phyloP scores from a whole-genome alignment of 148 eudicot species.

The Rhododendron ferrugineum region DNA sequence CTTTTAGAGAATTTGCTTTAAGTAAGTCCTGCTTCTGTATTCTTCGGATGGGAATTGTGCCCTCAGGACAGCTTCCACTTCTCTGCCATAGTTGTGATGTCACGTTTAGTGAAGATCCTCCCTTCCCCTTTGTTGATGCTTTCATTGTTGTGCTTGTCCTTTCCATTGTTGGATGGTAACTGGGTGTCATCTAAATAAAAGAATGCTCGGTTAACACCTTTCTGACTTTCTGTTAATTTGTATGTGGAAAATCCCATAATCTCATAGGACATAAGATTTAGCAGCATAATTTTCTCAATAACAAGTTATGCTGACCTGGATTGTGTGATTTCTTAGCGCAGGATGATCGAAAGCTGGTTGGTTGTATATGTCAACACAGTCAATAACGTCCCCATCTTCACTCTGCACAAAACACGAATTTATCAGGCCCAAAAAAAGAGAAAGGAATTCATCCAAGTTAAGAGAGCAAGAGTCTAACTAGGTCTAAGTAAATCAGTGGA shows the following conservation, averaged over 20 bases:
- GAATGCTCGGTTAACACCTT: background rate
- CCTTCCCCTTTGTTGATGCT: slow-evolving; percentile 4
- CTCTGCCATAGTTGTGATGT: slow-evolving; percentile 49
- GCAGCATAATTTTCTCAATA: background rate
- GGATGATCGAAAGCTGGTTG: slow-evolving; percentile 64
- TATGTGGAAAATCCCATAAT: background rate
- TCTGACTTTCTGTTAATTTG: background rate
- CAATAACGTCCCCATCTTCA: slow-evolving; percentile 70
- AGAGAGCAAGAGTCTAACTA: background rate
- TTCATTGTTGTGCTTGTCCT: slow-evolving; percentile 11
- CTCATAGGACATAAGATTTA: background rate
- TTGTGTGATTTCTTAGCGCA: slow-evolving; percentile 44
- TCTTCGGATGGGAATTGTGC: slow-evolving; percentile 58
- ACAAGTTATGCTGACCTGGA: slow-evolving; percentile 33
- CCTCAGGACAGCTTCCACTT: slow-evolving; percentile 59
- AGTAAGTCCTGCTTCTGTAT: slow-evolving; percentile 19
- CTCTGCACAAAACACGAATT: slow-evolving; percentile 27
- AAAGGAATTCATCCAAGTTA: background rate
- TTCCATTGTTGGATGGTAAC: slow-evolving; percentile 10
- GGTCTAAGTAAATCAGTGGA: background rate
- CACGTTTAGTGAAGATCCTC: slow-evolving; percentile 6
- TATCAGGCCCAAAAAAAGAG: background rate
- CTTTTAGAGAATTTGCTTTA: slow-evolving; percentile 14
- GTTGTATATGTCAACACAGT: slow-evolving; percentile 52
- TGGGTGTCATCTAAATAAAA: slow-evolving; percentile 41